Evolutionary conservation across 2,329 filamentous ascomycete species (phyloP).

Genomic region (Chrysoporthe cubensis): DNA sequence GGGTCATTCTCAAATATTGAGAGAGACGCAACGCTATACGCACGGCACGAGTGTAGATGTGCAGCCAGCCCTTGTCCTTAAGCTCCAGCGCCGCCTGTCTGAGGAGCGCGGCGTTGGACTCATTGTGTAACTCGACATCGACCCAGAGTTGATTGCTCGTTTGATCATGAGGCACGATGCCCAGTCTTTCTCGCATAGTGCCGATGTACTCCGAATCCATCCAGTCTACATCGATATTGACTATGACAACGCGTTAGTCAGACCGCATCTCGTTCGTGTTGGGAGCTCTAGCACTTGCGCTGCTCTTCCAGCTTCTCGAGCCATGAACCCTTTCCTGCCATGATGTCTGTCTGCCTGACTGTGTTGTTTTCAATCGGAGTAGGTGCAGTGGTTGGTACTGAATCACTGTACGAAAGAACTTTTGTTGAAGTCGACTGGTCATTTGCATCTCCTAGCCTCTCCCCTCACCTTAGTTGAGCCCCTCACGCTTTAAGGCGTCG

Average conservation of each 20-base stretch:
- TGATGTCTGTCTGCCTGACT: slow-evolving; percentile 27
- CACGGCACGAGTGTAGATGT: slow-evolving; percentile 52
- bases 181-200: slow-evolving; percentile 39
- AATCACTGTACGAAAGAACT: neutral
- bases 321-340: slow-evolving; percentile 44
- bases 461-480: neutral
- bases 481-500: neutral
- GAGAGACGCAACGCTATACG: neutral
- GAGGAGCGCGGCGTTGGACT: slow-evolving; percentile 49
- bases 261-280: too few relatives aligned
- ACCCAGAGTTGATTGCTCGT: slow-evolving; percentile 56
- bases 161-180: slow-evolving; percentile 50
- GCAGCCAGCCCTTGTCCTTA: slow-evolving; percentile 49
- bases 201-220: slow-evolving; percentile 55
- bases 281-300: slow-evolving; percentile 35
- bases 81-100: slow-evolving; percentile 46
- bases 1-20: neutral
- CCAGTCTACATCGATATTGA: slow-evolving; percentile 56
- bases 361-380: neutral
- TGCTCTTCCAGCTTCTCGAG: slow-evolving; percentile 49
- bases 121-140: slow-evolving; percentile 49
- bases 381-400: neutral
- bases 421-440: neutral
- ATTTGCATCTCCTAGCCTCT: neutral
- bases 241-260: slow-evolving; percentile 35